phyloP scores from a whole-genome alignment of 2,329 filamentous ascomycete species.

The Neurospora crassa region DNA sequence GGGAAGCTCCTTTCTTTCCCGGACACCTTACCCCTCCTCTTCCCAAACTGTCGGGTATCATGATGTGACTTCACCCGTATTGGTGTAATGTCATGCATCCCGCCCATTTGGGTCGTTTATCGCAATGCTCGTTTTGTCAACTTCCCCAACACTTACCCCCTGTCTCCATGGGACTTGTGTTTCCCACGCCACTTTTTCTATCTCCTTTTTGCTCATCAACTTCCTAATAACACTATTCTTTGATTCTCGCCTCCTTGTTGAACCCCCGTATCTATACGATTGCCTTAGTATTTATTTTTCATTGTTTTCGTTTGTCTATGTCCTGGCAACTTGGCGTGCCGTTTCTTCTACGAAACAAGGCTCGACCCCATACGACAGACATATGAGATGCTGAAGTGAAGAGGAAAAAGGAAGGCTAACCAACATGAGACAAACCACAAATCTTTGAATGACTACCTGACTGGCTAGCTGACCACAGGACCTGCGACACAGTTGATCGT shows the following conservation, averaged over 20 bases:
- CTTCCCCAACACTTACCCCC: background rate
- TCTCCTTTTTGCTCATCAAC: background rate
- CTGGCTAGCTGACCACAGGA: too few species aligned
- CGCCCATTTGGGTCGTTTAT: background rate
- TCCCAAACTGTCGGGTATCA: background rate
- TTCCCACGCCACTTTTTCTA: background rate
- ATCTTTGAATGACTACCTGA: too few species aligned
- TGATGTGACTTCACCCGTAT: background rate
- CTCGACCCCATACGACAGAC: too few species aligned
- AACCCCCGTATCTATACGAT: background rate
- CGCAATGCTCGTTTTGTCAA: background rate
- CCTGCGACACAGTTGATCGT: too few species aligned
- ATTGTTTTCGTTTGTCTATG: too few species aligned
- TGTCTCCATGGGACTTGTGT: background rate
- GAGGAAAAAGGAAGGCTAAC: too few species aligned
- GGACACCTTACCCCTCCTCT: background rate
- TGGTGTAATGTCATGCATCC: background rate
- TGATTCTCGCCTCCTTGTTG: background rate
- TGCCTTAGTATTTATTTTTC: too few species aligned
- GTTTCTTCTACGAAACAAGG: too few species aligned
- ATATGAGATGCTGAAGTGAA: too few species aligned
- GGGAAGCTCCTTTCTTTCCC: background rate
- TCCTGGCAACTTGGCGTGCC: too few species aligned
- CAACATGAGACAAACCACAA: too few species aligned
- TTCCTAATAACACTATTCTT: background rate